Evolutionary conservation across 139 green algal genomes (phyloP).

Genomic region (Trebouxia sp.): DNA sequence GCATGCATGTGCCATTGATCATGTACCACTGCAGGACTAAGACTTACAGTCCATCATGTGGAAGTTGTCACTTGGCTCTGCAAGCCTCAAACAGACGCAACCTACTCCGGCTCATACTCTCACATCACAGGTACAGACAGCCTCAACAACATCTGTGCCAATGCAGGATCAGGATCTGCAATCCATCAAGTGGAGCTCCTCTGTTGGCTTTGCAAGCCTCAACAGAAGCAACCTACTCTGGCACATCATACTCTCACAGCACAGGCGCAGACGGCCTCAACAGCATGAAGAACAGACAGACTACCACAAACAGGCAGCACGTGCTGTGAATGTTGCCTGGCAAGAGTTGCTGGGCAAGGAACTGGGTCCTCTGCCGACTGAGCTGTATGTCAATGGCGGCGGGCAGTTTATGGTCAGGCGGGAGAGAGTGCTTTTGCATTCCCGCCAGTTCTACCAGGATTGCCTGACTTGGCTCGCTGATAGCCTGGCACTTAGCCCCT

Average conservation of each 20-base stretch:
- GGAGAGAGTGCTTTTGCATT: background rate
- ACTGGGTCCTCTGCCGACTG: background rate
- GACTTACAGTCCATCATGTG: background rate
- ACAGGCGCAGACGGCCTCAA: background rate
- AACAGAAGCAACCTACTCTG: background rate
- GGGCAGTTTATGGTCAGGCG: slow-evolving; percentile 8
- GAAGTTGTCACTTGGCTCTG: background rate
- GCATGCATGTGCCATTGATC: too few relatives aligned
- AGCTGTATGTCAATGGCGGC: slow-evolving; percentile 1
- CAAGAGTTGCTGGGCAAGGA: background rate
- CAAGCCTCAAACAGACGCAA: slow-evolving; percentile 3
- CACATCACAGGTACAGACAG: background rate
- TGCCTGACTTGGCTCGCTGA: slow-evolving; percentile 2
- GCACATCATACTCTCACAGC: background rate
- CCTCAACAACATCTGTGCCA: background rate
- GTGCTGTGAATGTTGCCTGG: background rate
- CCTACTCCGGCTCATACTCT: background rate
- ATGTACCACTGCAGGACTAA: background rate
- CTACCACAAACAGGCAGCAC: slow-evolving; percentile 9
- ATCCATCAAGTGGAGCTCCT: background rate
- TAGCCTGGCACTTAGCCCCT: background rate
- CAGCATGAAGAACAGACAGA: slow-evolving; percentile 6
- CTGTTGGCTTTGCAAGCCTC: background rate
- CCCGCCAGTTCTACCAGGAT: background rate
- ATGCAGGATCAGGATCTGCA: background rate